Evolutionary conservation across 345 rosid genomes (phyloP), one percentile per base, ranked within the genome.

Genomic region (Theobroma cacao): DNA sequence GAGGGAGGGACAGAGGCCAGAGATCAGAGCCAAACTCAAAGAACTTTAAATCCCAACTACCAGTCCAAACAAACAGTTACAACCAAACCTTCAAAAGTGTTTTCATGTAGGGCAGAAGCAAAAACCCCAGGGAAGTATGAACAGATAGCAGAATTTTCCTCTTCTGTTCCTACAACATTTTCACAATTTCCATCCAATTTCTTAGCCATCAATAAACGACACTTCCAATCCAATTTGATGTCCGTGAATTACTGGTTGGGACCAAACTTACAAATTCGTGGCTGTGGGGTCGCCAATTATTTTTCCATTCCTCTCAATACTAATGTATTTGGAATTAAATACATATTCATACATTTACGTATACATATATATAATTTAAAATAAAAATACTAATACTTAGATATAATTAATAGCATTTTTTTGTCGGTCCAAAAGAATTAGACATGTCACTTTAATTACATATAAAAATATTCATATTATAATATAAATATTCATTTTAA

Each of bases 81-180:
- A 45, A 61, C 70, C 70, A 40, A 43, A 75, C 78, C 40, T 75
- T 75, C 78, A 75, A 62, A 14, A 47, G 17, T 48, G 18, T 14
- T 71, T 71, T 50, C 20, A 68, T 15, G 17, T 13, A 41, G 20
- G 72, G 70, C 30, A 65, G n/a, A 63, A 63, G 1, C n/a, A 10
- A 20, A 24, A 67, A 22, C 0, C 1, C 10, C n/a, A 38, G n/a
- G n/a, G 10, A 67, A 55, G 17, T 26, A 3, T 11, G 62, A 58
- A 69, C 50, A 28, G 20, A 69, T 26, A 50, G 38, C 38, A 26
- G 55, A 26, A 67, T 7, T 5, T 36, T 5, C 22, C 31, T 69
- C 36, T 26, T 14, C 36, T 68, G 56, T 68, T 43, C 50, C 52
- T 6, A 26, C 45, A 31, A 68, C 53, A 43, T 40, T 47, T 70